These are phyloP conservation scores for Xylaria sp. DNA, from an alignment of 2,329 filamentous ascomycete genomes.

Conservation along the genomic window DNA sequence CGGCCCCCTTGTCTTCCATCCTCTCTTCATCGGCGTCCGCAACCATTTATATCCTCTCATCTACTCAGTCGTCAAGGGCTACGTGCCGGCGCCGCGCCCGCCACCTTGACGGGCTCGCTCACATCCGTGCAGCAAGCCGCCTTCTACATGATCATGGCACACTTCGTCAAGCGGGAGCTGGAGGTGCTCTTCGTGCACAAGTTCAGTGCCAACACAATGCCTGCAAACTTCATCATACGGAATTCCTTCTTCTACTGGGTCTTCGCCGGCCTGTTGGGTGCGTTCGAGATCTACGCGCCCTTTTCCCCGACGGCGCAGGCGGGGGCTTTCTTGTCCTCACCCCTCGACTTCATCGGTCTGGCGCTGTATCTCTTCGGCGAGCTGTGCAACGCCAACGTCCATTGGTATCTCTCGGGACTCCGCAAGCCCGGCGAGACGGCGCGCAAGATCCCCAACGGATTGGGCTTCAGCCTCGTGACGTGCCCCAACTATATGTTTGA, in stretches of 20 bases:
- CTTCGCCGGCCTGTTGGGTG: constrained; percentile 78
- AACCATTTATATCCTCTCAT: constrained; percentile 70
- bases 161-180: constrained; percentile 94
- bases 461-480: constrained; percentile 85
- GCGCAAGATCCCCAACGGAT: constrained; percentile 83
- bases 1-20: constrained; percentile 88
- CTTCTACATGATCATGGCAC: constrained; percentile 74
- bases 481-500: constrained; percentile 99
- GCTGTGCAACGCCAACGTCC: constrained; percentile 78
- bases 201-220: constrained; percentile 96
- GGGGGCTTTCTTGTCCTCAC: constrained; percentile 42
- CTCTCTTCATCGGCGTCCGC: constrained; percentile 72
- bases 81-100: constrained; percentile 45
- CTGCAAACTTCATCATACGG: constrained; percentile 86
- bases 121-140: constrained; percentile 73
- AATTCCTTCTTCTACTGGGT: constrained; percentile 96
- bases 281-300: constrained; percentile 84
- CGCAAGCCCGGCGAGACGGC: constrained; percentile 81
- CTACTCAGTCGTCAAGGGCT: constrained; percentile 50
- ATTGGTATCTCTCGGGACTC: constrained; percentile 78
- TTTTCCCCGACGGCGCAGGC: constrained; percentile 67
- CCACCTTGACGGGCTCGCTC: constrained; percentile 51
- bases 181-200: constrained; percentile 95
- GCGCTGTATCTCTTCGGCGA: constrained; percentile 79
- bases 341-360: constrained; percentile 70